Base-by-base conservation (phyloP, 176 grass and related monocot genomes). In the Juncus effusus region DNA sequence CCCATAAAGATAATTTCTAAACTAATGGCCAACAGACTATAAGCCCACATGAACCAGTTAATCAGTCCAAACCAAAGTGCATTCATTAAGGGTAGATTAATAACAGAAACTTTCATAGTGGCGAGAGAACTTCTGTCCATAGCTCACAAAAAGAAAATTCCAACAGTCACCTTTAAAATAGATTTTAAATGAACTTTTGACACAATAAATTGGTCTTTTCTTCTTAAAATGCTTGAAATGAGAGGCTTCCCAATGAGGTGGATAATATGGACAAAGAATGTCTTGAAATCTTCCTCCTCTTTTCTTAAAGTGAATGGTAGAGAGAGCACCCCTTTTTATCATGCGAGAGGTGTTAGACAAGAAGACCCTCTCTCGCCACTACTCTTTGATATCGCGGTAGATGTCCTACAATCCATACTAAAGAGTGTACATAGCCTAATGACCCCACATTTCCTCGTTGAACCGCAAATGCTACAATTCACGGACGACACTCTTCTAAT, bases 291-390 rank as follows among this genome's bases (percentile, higher is more conserved):
- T 6, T 15, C 59, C 13, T 62, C 59, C 7, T 15, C 59, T 6
- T 16, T 8, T 5, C 7, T 62, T 5, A 15, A 7, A 15, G 8
- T 62, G 8, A 62, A 62, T 62, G 19, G 59, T 6, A 37, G 14
- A 16, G 14, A 15, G 7, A 37, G 7, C 7, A 8, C 14, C 8
- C 13, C 7, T 7, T 16, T 62, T n/a, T 6, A 5, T 62, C 59
- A 62, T 62, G 13, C 4, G 7, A 15, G 13, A 16, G 59, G 59
- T 37, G 6, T 62, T 8, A 15, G 59, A 37, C 59, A 62, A n/a
- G 59, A n/a, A 5, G 59, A 62, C 16, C 59, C 59, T 16, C 13
- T 62, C 5, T 62, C 59, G 7, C 59, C 59, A 37, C 13, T 62
- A 5, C 19, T 62, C 8, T 62, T 62, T 37, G 8, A 16, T 15